These are phyloP conservation scores for Lactarius indigo DNA, from an alignment of 768 basidiomycete genomes.

Conservation along the genomic window DNA sequence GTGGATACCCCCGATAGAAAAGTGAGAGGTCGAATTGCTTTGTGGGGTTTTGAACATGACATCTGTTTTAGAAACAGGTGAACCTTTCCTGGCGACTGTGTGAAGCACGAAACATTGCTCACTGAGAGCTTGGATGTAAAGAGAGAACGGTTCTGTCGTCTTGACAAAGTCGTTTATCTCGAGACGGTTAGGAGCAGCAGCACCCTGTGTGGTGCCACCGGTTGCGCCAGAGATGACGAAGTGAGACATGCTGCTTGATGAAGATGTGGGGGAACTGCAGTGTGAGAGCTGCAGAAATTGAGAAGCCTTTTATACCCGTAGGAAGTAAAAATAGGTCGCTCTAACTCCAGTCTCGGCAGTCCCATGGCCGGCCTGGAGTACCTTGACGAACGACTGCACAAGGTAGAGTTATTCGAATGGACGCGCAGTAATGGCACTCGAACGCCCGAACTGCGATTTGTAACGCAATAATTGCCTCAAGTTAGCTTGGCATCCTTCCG, in stretches of 20 bases:
- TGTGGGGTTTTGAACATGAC: constrained; percentile 34
- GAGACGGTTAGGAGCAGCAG: constrained; percentile 20
- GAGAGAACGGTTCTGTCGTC: constrained; percentile 44
- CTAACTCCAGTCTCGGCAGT: not conserved
- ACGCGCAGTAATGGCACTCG: not conserved
- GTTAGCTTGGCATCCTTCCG: not conserved
- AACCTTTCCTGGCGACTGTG: not conserved
- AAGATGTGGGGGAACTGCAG: not conserved
- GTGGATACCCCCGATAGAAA: constrained; percentile 49
- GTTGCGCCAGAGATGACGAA: constrained; percentile 15
- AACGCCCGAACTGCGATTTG: not conserved
- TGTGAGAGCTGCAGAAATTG: not conserved
- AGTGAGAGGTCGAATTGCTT: constrained; percentile 37
- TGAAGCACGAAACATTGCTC: constrained; percentile 22
- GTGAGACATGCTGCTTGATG: constrained; percentile 19
- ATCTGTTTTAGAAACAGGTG: constrained; percentile 26
- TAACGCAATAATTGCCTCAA: not conserved
- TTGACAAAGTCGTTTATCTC: constrained; percentile 32
- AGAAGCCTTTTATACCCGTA: constrained; percentile 8
- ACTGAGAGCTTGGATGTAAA: constrained; percentile 51
- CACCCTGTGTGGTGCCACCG: constrained; percentile 15
- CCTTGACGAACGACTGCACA: not conserved
- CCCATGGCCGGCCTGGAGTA: not conserved
- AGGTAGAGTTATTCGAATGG: not conserved
- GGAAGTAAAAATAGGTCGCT: not conserved